phyloP scores from a whole-genome alignment of 495 filamentous ascomycete genomes.

The Neurospora sp. region DNA sequence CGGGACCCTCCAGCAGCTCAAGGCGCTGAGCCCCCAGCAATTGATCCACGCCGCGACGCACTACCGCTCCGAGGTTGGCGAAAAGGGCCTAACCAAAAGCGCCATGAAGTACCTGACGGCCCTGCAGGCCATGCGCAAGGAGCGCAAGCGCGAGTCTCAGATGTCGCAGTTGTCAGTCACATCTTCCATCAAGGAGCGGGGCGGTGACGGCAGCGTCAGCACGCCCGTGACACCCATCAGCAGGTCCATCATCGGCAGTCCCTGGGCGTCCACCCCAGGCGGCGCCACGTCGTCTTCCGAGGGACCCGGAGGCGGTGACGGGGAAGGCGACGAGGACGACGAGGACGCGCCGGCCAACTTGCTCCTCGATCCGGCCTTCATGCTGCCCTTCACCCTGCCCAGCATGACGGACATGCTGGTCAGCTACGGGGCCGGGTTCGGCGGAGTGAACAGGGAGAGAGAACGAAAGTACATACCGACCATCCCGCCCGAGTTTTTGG shows the following conservation, averaged over 20 bases:
- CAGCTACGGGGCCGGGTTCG: conserved; percentile 88
- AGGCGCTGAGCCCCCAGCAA: conserved; percentile 73
- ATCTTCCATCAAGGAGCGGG: conserved; percentile 22
- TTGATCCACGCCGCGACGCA: conserved; percentile 87
- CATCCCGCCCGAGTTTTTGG: conserved; percentile 85
- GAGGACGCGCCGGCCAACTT: conserved; percentile 56
- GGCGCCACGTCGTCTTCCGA: conserved; percentile 2
- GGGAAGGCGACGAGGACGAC: conserved; percentile 37
- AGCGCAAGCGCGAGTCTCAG: conserved; percentile 27
- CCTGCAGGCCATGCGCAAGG: conserved; percentile 55
- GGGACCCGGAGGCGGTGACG: conserved; percentile 13
- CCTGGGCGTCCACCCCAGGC: conserved; percentile 24
- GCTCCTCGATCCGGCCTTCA: conserved; percentile 78
- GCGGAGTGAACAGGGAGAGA: conserved; percentile 81
- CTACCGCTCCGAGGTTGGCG: conserved; percentile 89
- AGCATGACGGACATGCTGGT: conserved; percentile 97
- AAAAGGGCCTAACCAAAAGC: conserved; percentile 78
- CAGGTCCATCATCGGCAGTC: conserved; percentile 11
- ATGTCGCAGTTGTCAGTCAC: conserved; percentile 10
- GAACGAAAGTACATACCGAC: conserved; percentile 96
- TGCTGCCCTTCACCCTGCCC: conserved; percentile 88
- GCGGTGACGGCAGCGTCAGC: conserved; percentile 3
- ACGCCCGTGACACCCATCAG: background rate
- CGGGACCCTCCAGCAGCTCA: conserved; percentile 77
- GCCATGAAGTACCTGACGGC: conserved; percentile 77